Base-by-base conservation (phyloP, 2,329 filamentous ascomycete species). In the Calycina herbarum region DNA sequence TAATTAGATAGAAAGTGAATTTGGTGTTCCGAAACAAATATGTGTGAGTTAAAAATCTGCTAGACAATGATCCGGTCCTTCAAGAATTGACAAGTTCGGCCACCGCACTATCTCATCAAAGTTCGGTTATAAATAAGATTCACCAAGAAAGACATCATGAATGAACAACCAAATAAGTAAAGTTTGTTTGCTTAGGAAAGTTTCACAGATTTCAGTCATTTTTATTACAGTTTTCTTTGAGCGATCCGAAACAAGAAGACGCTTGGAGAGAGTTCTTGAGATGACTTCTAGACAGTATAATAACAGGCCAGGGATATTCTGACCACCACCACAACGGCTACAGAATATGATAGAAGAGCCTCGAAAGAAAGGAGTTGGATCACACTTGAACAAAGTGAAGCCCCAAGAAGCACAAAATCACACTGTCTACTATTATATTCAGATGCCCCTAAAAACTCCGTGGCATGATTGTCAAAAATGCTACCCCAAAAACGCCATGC, bases 401-500 rank as follows among this genome's bases (percentile, higher is more conserved):
- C 38, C 3, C 5, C 48, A 13, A 27, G 8, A 54, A 27, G 11
- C 24, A 54, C 20, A 27, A 33, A 54, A 54, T 27, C 27, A 27
- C 56, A 15, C 56, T 60, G 24, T 60, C 35, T 60, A 40, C 20
- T 58, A 60, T 60, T 33, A 38, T 42, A 38, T 60, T 54, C 10
- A 20, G 48, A 54, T 54, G 8, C 17, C 58, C 38, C 58, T 27
- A 27, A 60, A 27, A 60, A 60, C 31, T 38, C 58, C 56, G 27
- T 35, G n/a, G 56, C 56, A 57, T 57, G n/a, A 57, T 20, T 35
- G 15, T 35, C 31, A 35, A 61, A 40, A 35, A 59, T 59, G 38
- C 59, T 51, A 54, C 40, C 59, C 54, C 61, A 63, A 59, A 64
- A 72, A 73, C 72, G 70, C 72, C 72, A 67, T 73, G 71, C 72